phyloP scores from a whole-genome alignment of 2,329 filamentous ascomycete species.

The Incumbomyces lentus region DNA sequence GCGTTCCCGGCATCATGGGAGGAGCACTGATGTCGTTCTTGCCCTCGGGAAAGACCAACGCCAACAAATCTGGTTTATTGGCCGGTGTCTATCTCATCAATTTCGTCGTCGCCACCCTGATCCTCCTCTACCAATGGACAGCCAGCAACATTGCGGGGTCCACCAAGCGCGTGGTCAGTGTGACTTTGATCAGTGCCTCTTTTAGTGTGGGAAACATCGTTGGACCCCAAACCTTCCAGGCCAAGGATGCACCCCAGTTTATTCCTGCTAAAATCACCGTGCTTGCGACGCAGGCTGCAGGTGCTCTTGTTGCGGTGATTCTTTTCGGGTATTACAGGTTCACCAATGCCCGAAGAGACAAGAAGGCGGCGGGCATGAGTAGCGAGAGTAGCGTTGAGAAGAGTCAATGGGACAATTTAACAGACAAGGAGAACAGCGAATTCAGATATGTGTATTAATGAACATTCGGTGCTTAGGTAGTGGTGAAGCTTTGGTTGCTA shows the following conservation, averaged over 20 bases:
- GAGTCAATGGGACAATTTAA: slow-evolving; percentile 19
- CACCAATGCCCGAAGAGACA: slow-evolving; percentile 25
- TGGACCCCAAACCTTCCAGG: slow-evolving; percentile 36
- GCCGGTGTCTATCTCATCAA: slow-evolving; percentile 38
- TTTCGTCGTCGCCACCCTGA: slow-evolving; percentile 30
- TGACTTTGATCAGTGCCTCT: slow-evolving; percentile 35
- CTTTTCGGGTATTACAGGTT: slow-evolving; percentile 24
- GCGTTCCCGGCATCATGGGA: slow-evolving; percentile 38
- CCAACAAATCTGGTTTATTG: slow-evolving; percentile 34
- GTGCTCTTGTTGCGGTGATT: slow-evolving; percentile 20
- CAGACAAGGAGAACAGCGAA: slow-evolving; percentile 24
- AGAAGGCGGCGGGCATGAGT: background rate
- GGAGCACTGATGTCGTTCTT: slow-evolving; percentile 31
- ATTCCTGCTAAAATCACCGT: slow-evolving; percentile 33
- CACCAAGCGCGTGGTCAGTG: slow-evolving; percentile 39
- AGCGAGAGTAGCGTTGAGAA: slow-evolving; percentile 2
- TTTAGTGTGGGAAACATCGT: slow-evolving; percentile 39
- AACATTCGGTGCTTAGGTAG: too few species aligned
- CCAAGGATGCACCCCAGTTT: slow-evolving; percentile 33
- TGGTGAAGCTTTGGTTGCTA: too few species aligned
- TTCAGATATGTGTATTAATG: slow-evolving; percentile 20
- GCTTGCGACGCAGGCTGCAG: slow-evolving; percentile 27
- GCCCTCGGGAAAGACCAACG: slow-evolving; percentile 17
- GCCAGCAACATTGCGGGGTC: slow-evolving; percentile 39
- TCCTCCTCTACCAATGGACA: slow-evolving; percentile 35